A percentile compares a stretch with the other conserved stretches of the same genome.
Evolutionary conservation across 441 rosid genomes (phyloP).

Genomic region (Eruca vesicaria): DNA sequence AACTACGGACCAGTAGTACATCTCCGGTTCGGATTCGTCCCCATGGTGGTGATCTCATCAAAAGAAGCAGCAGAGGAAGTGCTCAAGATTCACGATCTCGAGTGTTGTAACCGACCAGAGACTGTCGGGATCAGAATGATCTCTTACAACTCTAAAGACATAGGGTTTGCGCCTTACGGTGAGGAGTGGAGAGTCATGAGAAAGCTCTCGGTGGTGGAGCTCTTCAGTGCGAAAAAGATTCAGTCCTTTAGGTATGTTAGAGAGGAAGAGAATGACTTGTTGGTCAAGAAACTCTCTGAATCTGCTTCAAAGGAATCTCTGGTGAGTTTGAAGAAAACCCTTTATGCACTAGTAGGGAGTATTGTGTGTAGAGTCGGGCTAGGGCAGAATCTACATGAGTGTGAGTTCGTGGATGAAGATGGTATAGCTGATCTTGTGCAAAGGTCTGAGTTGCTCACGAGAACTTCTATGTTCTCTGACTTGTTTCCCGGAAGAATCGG

Average conservation of each 20-base stretch:
- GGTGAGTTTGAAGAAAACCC: conserved; percentile 11
- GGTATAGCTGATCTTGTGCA: neutral
- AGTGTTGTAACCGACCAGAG: conserved; percentile 17
- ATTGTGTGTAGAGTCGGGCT: neutral
- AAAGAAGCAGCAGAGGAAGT: conserved; percentile 22
- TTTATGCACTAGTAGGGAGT: neutral
- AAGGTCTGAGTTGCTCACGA: neutral
- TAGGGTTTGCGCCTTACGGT: conserved; percentile 16
- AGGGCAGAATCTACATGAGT: neutral
- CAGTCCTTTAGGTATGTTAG: conserved; percentile 11
- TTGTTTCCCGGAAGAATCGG: conserved; percentile 8
- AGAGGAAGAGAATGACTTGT: conserved; percentile 20
- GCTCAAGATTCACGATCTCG: conserved; percentile 17
- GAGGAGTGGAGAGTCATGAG: conserved; percentile 12
- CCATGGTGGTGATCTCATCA: conserved; percentile 18
- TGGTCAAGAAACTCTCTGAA: conserved; percentile 7
- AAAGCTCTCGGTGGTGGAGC: conserved; percentile 20
- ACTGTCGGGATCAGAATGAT: neutral
- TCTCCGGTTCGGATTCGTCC: conserved; percentile 13
- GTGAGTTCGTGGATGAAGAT: neutral
- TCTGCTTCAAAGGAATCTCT: neutral
- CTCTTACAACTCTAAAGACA: conserved; percentile 3
- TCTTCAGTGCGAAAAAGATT: conserved; percentile 10
- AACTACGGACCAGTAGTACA: conserved; percentile 10
- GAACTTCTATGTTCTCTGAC: neutral